Conservation (phyloP, 257 asterid genomes). For the Parsonsia alboflavescens region DNA sequence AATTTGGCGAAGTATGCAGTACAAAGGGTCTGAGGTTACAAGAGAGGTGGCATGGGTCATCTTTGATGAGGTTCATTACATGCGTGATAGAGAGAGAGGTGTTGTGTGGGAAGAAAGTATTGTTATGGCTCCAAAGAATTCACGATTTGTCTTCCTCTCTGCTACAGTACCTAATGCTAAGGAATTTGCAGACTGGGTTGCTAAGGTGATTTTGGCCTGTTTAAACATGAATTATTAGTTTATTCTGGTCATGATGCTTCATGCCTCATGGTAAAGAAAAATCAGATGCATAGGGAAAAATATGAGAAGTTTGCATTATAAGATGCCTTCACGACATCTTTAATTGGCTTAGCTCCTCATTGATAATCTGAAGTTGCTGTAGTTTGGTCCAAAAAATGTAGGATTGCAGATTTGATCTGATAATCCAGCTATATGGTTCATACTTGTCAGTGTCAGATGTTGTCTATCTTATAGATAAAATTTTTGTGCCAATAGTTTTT, state of each 20-base stretch:
- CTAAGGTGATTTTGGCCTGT: constrained; percentile 56
- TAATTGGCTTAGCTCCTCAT: background rate
- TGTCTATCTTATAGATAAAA: background rate
- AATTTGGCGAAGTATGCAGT: constrained; percentile 98
- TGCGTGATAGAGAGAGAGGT: constrained; percentile 97
- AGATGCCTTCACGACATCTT: background rate
- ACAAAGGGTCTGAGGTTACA: constrained; percentile 86
- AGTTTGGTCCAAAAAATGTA: background rate
- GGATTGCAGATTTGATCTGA: background rate
- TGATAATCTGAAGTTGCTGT: background rate
- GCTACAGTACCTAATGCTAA: constrained; percentile 95
- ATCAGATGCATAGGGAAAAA: background rate
- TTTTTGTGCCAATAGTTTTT: background rate
- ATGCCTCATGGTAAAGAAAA: background rate
- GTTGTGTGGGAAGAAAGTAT: constrained; percentile 99
- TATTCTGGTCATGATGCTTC: background rate
- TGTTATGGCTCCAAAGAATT: constrained; percentile 89
- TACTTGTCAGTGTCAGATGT: no score
- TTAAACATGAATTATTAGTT: background rate
- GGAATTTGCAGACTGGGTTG: constrained; percentile 98
- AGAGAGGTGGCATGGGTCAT: constrained; percentile 97
- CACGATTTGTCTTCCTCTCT: constrained; percentile 85
- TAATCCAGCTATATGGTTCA: background rate
- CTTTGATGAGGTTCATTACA: constrained; percentile 98
- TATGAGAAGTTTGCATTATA: background rate